These are phyloP conservation scores for Penicillium lagena DNA, from an alignment of 495 filamentous ascomycete species.

Conservation along the genomic window DNA sequence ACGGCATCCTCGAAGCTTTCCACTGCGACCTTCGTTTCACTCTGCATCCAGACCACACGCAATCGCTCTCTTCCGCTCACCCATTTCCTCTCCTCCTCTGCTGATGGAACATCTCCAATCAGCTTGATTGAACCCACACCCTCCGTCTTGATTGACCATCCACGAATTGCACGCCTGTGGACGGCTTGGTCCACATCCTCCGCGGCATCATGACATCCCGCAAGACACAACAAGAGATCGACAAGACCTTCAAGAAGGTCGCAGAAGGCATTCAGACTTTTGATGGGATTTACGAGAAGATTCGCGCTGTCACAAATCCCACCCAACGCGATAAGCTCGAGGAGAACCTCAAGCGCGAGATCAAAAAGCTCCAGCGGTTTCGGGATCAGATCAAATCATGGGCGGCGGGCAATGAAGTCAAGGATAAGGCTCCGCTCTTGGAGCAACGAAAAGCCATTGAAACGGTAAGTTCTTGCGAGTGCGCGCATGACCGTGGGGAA, in stretches of 20 bases:
- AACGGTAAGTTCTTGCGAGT: constrained; percentile 52
- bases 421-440: constrained; percentile 91
- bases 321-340: constrained; percentile 98
- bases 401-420: constrained; percentile 95
- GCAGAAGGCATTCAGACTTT: constrained; percentile 87
- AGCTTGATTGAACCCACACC: constrained; percentile 16
- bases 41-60: not conserved
- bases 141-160: constrained; percentile 9
- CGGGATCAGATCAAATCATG: constrained; percentile 99
- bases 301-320: constrained; percentile 78
- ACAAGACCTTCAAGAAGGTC: constrained; percentile 98
- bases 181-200: constrained; percentile 18
- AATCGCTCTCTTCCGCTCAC: constrained; percentile 5
- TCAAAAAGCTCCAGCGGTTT: constrained; percentile 97
- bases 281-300: constrained; percentile 92
- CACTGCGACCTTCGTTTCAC: constrained; percentile 1
- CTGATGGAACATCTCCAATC: constrained; percentile 5
- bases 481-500: constrained; percentile 2
- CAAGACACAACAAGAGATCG: constrained; percentile 94
- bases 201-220: constrained; percentile 70
- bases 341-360: constrained; percentile 95
- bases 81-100: not conserved
- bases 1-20: constrained; percentile 21
- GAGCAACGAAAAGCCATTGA: constrained; percentile 94
- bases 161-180: constrained; percentile 9